Percentiles rank a stretch among this genome's conserved stretches.
These are phyloP conservation scores for Cercis canadensis DNA, from an alignment of 306 rosid genomes.

Conservation along the genomic window DNA sequence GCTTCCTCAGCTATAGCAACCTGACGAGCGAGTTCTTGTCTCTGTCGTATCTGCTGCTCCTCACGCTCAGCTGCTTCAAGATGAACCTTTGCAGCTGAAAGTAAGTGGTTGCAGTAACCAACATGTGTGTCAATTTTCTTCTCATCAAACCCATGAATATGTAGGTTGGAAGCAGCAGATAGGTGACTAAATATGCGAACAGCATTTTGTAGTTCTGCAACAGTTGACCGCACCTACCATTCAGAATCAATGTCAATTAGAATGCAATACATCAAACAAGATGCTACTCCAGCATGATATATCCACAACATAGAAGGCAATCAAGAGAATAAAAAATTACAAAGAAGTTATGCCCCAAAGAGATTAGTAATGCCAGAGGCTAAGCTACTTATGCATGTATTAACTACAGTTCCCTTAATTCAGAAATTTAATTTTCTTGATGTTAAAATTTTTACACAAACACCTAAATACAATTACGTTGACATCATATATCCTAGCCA, in stretches of 20 bases:
- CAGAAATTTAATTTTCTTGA: background rate
- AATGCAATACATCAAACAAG: constrained; percentile 15
- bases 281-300: background rate
- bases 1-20: constrained; percentile 95
- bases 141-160: constrained; percentile 98
- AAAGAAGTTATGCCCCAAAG: background rate
- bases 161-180: constrained; percentile 99
- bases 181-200: constrained; percentile 94
- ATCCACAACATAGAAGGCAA: background rate
- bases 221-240: constrained; percentile 87
- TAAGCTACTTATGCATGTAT: background rate
- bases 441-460: background rate
- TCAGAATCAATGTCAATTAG: constrained; percentile 33
- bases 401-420: background rate
- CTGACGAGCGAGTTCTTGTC: constrained; percentile 96
- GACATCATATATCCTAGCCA: background rate
- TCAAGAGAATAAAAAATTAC: background rate
- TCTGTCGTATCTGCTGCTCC: constrained; percentile 89
- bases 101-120: constrained; percentile 91
- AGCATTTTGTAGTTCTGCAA: constrained; percentile 92
- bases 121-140: constrained; percentile 98
- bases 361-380: background rate
- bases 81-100: constrained; percentile 88
- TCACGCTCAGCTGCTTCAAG: constrained; percentile 91
- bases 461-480: background rate